Percentiles rank a stretch among this genome's conserved stretches.
Evolutionary conservation across 169 alveolate species (phyloP).

Genomic region (Plasmodium adleri): DNA sequence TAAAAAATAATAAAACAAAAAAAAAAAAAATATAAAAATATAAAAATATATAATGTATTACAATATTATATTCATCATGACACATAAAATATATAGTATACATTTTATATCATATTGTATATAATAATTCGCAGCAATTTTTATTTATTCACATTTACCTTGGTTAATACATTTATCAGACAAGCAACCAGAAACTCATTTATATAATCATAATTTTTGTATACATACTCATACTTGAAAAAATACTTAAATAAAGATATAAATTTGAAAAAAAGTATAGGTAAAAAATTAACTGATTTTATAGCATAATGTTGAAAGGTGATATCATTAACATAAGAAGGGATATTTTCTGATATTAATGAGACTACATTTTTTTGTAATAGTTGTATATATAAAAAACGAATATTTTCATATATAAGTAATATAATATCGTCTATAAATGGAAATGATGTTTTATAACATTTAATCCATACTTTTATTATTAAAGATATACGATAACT

Average conservation of each 20-base stretch:
- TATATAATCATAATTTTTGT: slow-evolving; percentile 38
- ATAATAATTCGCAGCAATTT: no score
- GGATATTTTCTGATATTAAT: neutral
- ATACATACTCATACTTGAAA: slow-evolving; percentile 50
- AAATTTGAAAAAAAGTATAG: slow-evolving; percentile 56
- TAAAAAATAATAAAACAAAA: neutral
- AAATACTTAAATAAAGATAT: slow-evolving; percentile 42
- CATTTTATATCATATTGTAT: no score
- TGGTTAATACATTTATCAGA: slow-evolving; percentile 11
- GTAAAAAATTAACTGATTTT: slow-evolving; percentile 52
- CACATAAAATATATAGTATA: neutral
- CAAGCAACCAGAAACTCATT: slow-evolving; percentile 51
- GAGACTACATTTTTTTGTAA: slow-evolving; percentile 8
- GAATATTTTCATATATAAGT: slow-evolving; percentile 43
- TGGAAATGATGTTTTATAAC: slow-evolving; percentile 54
- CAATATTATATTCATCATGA: no score
- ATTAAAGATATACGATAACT: slow-evolving; percentile 55
- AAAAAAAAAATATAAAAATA: neutral
- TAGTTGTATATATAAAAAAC: slow-evolving; percentile 19
- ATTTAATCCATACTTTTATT: slow-evolving; percentile 46
- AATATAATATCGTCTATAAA: slow-evolving; percentile 47
- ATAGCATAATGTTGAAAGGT: slow-evolving; percentile 17
- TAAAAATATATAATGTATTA: neutral
- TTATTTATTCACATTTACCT: slow-evolving; percentile 4
- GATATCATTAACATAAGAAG: neutral